A percentile compares a stretch with the other conserved stretches of the same genome.
Evolutionary conservation across 2,329 filamentous ascomycete species (phyloP).

Genomic region (Lasiodiplodia sp.): DNA sequence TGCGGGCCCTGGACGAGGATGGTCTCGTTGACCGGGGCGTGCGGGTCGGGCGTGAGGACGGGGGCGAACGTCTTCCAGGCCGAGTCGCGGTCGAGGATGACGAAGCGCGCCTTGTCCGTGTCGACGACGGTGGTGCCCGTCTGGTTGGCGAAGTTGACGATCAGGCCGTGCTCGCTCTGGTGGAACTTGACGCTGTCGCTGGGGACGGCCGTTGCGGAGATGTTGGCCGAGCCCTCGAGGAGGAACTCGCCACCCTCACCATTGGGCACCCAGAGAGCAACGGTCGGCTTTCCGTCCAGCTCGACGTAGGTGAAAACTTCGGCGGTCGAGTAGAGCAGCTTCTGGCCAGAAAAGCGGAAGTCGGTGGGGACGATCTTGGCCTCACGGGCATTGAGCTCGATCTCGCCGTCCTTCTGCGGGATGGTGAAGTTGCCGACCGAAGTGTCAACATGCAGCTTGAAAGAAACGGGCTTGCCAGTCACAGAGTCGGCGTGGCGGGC

Average conservation of each 20-base stretch:
- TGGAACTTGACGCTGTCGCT: conserved; percentile 52
- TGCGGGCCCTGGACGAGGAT: conserved; percentile 51
- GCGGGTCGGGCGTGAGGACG: conserved; percentile 46
- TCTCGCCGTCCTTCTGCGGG: conserved; percentile 58
- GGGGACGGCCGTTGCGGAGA: conserved; percentile 48
- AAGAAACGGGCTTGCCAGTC: conserved; percentile 58
- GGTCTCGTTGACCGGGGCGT: conserved; percentile 48
- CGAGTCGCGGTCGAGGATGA: conserved; percentile 46
- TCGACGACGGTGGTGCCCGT: conserved; percentile 43
- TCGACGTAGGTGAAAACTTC: conserved; percentile 57
- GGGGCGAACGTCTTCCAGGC: conserved; percentile 51
- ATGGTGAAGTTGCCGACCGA: conserved; percentile 63
- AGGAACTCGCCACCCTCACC: conserved; percentile 53
- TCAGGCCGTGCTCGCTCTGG: conserved; percentile 46
- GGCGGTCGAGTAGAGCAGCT: conserved; percentile 59
- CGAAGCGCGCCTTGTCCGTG: conserved; percentile 47
- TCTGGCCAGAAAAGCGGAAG: conserved; percentile 62
- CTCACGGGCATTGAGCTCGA: conserved; percentile 66
- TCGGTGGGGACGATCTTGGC: conserved; percentile 69
- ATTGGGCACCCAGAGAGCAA: conserved; percentile 49
- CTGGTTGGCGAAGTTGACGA: conserved; percentile 41
- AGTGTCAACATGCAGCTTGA: conserved; percentile 64
- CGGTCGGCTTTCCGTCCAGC: conserved; percentile 44
- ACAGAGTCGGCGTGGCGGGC: conserved; percentile 63
- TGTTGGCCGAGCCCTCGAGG: conserved; percentile 46